These are phyloP conservation scores for Ceratobasidium sp. DNA, from an alignment of 1,284 basidiomycete species.

Conservation along the genomic window DNA sequence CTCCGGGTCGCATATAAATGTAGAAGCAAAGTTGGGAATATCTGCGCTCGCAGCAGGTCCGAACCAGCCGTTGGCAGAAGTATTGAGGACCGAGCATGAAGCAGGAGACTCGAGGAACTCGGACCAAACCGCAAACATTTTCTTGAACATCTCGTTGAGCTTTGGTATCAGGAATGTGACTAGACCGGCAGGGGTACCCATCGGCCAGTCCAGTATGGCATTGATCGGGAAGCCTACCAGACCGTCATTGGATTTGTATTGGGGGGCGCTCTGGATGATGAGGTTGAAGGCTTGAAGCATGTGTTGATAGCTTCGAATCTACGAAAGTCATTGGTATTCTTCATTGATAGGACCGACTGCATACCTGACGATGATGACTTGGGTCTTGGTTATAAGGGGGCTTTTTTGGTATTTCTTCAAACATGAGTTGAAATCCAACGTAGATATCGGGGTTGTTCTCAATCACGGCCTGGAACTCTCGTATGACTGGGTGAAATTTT, in stretches of 20 bases:
- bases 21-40: slow-evolving; percentile 46
- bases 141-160: too few relatives aligned
- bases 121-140: slow-evolving; percentile 47
- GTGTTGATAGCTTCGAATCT: slow-evolving; percentile 56
- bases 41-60: slow-evolving; percentile 45
- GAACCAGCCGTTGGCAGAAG: slow-evolving; percentile 49
- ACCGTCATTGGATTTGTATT: slow-evolving; percentile 52
- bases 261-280: slow-evolving; percentile 54
- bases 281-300: slow-evolving; percentile 57
- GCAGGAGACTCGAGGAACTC: slow-evolving; percentile 48
- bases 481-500: slow-evolving; percentile 21
- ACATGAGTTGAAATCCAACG: slow-evolving; percentile 23
- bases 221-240: slow-evolving; percentile 59
- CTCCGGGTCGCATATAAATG: slow-evolving; percentile 50
- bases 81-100: slow-evolving; percentile 48
- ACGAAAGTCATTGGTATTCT: not conserved
- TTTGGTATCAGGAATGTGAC: slow-evolving; percentile 6
- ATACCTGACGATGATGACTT: slow-evolving; percentile 14
- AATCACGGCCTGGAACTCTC: slow-evolving; percentile 20
- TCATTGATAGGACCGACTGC: not conserved
- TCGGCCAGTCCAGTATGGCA: slow-evolving; percentile 47
- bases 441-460: slow-evolving; percentile 14
- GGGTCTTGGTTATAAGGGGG: slow-evolving; percentile 14
- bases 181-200: slow-evolving; percentile 18
- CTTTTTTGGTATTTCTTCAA: slow-evolving; percentile 6